Conservation (phyloP, 352 stramenopile species). For the Phytophthora chlamydospora region DNA sequence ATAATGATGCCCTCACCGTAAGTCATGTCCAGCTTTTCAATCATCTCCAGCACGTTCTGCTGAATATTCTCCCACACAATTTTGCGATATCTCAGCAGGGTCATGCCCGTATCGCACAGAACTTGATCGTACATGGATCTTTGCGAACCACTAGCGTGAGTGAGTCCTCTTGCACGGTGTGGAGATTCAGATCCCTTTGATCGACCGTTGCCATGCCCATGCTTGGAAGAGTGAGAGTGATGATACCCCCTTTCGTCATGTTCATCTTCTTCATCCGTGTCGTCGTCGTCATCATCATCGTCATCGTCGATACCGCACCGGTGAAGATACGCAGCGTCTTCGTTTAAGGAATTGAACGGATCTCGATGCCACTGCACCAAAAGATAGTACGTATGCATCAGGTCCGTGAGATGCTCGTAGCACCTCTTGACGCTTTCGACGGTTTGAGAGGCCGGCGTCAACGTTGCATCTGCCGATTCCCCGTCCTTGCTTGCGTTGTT, state of each 20-base stretch:
- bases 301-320: constrained; percentile 83
- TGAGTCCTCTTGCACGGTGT: constrained; percentile 35
- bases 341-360: constrained; percentile 82
- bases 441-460: constrained; percentile 39
- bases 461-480: constrained; percentile 12
- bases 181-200: constrained; percentile 29
- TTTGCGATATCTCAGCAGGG: constrained; percentile 75
- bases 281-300: constrained; percentile 77
- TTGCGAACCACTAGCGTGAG: constrained; percentile 27
- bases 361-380: constrained; percentile 90
- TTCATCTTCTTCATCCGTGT: constrained; percentile 58
- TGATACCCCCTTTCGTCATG: constrained; percentile 46
- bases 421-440: constrained; percentile 64
- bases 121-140: constrained; percentile 66
- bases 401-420: constrained; percentile 75
- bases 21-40: constrained; percentile 74
- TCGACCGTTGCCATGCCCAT: constrained; percentile 8
- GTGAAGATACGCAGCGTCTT: constrained; percentile 76
- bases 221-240: constrained; percentile 25
- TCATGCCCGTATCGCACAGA: constrained; percentile 82
- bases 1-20: constrained; percentile 48
- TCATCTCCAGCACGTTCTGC: constrained; percentile 72
- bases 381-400: constrained; percentile 91
- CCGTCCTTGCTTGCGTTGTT: constrained; percentile 34
- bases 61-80: constrained; percentile 91